A percentile compares a stretch with the other conserved stretches of the same genome.
phyloP scores from a whole-genome alignment of 129 eudicot genomes.

The Cynara cardunculus region DNA sequence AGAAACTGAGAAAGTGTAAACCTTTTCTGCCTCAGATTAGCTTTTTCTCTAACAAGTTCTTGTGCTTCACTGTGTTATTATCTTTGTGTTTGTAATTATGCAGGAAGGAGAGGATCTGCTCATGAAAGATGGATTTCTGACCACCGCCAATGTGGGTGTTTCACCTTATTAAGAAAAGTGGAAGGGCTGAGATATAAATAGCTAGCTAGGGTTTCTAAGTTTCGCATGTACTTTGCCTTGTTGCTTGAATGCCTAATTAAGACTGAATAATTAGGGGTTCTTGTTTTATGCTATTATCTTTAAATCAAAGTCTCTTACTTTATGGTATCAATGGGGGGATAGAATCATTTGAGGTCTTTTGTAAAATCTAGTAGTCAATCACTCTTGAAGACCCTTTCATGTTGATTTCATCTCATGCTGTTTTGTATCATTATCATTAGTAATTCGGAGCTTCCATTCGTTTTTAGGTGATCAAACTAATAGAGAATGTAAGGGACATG shows the following conservation, averaged over 20 bases:
- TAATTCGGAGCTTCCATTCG: not conserved
- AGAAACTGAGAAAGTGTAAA: constrained; percentile 14
- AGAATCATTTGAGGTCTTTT: not conserved
- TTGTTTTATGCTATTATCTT: constrained; percentile 26
- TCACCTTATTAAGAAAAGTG: constrained; percentile 59
- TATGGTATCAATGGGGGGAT: constrained; percentile 6
- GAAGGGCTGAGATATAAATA: constrained; percentile 22
- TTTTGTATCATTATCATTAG: constrained; percentile 7
- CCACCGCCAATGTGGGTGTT: constrained; percentile 80
- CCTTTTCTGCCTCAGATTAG: not conserved
- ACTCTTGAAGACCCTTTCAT: constrained; percentile 15
- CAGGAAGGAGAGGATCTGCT: constrained; percentile 89
- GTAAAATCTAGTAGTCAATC: constrained; percentile 17
- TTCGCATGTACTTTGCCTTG: constrained; percentile 21
- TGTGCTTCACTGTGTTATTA: not conserved
- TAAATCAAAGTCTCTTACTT: constrained; percentile 17
- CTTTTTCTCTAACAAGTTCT: constrained; percentile 1
- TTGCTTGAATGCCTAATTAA: constrained; percentile 34
- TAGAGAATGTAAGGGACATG: constrained; percentile 13
- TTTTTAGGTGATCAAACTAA: not conserved
- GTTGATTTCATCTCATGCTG: constrained; percentile 1
- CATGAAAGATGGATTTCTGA: constrained; percentile 89
- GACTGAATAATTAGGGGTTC: constrained; percentile 44
- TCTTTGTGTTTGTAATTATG: constrained; percentile 30
- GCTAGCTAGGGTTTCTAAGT: constrained; percentile 43